Base-by-base conservation (phyloP, 441 rosid genomes). In the Dalechampia spathulata region DNA sequence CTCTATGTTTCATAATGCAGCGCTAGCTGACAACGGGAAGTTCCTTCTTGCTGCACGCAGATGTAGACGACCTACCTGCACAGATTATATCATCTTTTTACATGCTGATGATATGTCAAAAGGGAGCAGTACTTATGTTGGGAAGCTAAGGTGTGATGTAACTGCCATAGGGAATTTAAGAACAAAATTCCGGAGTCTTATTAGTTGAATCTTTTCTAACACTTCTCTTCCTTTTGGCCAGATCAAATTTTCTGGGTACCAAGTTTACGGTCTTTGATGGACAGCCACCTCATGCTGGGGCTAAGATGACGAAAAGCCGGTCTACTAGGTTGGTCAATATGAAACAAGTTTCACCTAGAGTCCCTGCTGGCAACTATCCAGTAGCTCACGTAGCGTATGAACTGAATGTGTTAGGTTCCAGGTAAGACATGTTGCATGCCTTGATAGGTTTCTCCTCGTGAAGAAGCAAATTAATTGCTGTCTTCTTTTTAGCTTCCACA, bases 21-120 rank as follows among this genome's bases (percentile, higher is more conserved):
- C 87, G 57, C 69, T 90, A 57, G 67, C 81, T 62, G 97, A 83
- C 52, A 88, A 90, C 27, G 95, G 99, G 4, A 90, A 93, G 76
- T 83, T 93, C 73, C 96, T 93, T 76, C 88, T 93, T 47, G 90
- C 95, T 76, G 97, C 97, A 13, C 83, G 87, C 64, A 93, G 78
- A 79, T 81, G 74, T 56, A 70, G 94, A 50, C 93, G 97, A 40
- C 83, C 99, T 40, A 94, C 96, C 17, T 87, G 87, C 83, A 94
- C 96, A 13, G 99, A 94, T 66, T 87, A 85, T 78, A 72, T 86
- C 66, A 83, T 94, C 75, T 87, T 94, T 66, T 65, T 94, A 55
- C 75, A 79, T 74, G 66, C 71, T 11, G 83, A 74, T 51, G 93
- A 83, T 68, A 72, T 86, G 74, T 86, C 95, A 12, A 86, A 83